These are phyloP conservation scores for Zoysia pacifica DNA, from an alignment of 176 grass and related monocot genomes.

Conservation along the genomic window DNA sequence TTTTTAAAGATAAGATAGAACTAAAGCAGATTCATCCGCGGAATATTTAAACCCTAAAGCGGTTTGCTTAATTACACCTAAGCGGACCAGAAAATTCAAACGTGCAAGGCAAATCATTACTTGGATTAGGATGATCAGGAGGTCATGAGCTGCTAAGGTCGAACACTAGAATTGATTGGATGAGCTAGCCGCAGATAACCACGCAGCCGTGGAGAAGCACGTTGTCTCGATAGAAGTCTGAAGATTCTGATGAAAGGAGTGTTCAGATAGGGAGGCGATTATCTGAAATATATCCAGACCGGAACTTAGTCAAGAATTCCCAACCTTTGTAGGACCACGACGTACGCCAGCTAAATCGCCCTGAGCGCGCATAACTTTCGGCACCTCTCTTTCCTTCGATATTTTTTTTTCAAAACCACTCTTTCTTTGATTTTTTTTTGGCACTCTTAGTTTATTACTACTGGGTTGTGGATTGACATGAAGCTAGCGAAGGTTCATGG, in stretches of 20 bases:
- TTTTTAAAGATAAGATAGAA: not conserved
- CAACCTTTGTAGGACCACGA: not conserved
- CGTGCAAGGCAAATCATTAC: not conserved
- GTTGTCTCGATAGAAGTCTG: not conserved
- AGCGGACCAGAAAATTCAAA: not conserved
- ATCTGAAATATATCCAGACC: not conserved
- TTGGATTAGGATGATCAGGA: not conserved
- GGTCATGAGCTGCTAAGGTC: not conserved
- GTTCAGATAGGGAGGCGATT: not conserved
- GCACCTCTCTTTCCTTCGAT: not conserved
- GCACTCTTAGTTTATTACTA: not conserved
- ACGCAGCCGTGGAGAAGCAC: not conserved
- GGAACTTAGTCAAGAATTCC: not conserved
- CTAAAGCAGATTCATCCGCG: not conserved
- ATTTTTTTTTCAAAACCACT: not conserved
- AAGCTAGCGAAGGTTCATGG: not conserved
- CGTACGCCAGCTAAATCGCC: not conserved
- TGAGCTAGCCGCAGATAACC: not conserved
- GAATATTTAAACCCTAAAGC: not conserved
- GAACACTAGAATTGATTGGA: not conserved
- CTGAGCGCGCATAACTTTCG: not conserved
- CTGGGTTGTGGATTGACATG: not conserved
- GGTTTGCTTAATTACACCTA: not conserved
- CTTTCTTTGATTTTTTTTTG: too few species aligned
- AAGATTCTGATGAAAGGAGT: not conserved